Evolutionary conservation across 2,329 filamentous ascomycete species (phyloP).

Genomic region (Epichloe elymi): DNA sequence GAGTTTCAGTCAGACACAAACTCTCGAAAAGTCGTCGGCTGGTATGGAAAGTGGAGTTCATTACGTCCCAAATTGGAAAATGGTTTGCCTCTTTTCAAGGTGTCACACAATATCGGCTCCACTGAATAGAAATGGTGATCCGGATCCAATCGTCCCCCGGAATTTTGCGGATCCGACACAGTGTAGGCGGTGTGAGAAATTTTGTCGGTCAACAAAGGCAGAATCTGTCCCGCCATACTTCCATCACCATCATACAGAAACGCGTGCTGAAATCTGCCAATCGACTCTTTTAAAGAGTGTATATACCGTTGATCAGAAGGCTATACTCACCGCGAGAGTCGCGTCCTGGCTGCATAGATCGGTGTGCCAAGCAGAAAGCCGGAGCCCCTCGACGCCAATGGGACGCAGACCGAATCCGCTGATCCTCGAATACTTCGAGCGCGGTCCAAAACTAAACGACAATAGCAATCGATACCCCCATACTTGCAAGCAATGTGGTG

Average conservation of each 20-base stretch:
- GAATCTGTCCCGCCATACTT: conserved; percentile 15
- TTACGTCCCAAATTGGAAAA: no score
- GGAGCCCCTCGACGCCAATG: conserved; percentile 36
- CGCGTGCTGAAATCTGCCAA: not conserved
- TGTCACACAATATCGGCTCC: not conserved
- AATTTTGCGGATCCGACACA: conserved; percentile 1
- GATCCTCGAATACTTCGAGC: conserved; percentile 78
- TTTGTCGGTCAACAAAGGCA: conserved; percentile 23
- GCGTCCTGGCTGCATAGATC: conserved; percentile 16
- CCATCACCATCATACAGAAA: conserved; percentile 4
- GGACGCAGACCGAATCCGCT: conserved; percentile 73
- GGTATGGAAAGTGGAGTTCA: no score
- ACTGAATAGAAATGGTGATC: not conserved
- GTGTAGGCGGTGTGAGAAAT: conserved; percentile 20
- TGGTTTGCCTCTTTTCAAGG: no score
- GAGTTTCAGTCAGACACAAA: no score
- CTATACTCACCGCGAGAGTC: conserved; percentile 3
- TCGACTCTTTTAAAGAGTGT: not conserved
- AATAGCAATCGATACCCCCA: conserved; percentile 86
- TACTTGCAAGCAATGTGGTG: conserved; percentile 77
- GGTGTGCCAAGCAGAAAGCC: conserved; percentile 8
- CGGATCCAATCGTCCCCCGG: not conserved
- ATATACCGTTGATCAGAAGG: not conserved
- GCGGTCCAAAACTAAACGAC: conserved; percentile 75
- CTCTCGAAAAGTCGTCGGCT: no score